Base-by-base conservation (phyloP, 129 eudicot genomes). In the Logfia minima region DNA sequence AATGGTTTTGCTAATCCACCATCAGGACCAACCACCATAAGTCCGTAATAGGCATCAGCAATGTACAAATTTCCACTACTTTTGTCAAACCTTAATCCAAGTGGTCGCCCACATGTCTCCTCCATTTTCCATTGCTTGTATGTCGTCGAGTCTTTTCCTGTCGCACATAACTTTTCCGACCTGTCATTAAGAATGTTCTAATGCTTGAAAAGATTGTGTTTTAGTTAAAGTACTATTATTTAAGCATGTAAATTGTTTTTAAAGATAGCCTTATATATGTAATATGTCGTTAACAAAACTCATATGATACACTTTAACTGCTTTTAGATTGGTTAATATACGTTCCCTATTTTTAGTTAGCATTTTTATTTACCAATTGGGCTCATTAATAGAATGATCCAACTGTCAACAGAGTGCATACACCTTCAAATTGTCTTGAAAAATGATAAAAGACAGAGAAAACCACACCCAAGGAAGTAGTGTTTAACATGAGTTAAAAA, bases 31-130 rank as follows among this genome's bases (percentile, higher is more conserved):
- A 94, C 99, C 29, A 86, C 87, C 85, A 94, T 51, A 23, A 94
- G 93, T 23, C 99, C 99, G 24, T 84, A 82, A 63, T 94, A 94
- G 0, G 99, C 93, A 76, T 94, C 99, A 24, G 99, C 99, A 23
- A 94, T 89, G 88, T 94, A 91, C 43, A 94, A 77, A 21, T 91
- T 75, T 34, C 99, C 97, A 2, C 70, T 94, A 60, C 76, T 66
- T 80, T 68, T 85, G 73, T 94, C 90, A 43, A 94, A 91, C 74
- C 99, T 84, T 68, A 94, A 83, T 26, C 99, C 99, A 8, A 94
- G 89, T 14, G 99, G 99, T 16, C 99, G 85, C 13, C 99, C 99
- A 73, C 99, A 94, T 29, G 22, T 19, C 8, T 83, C 68, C 76
- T 94, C 99, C 16, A 68, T 68, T 39, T 89, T 87, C 96, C 96